These are phyloP conservation scores for Trametes elegans DNA, from an alignment of 768 basidiomycete genomes.

Conservation along the genomic window DNA sequence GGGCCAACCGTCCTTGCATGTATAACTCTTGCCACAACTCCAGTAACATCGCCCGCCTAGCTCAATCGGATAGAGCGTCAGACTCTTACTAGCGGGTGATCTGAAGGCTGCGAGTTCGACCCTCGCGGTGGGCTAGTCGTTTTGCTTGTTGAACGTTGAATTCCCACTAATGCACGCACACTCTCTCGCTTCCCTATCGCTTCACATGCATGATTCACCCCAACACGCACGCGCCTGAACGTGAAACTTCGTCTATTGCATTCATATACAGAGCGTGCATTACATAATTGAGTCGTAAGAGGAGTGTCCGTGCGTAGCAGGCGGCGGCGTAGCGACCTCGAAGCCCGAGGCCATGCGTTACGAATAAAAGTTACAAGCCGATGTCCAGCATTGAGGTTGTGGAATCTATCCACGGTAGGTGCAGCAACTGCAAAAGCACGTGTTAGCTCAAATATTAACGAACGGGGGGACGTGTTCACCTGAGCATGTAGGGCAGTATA, in stretches of 20 bases:
- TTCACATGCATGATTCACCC: background rate
- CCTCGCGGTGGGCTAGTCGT: conserved; percentile 57
- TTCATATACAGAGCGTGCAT: conserved; percentile 13
- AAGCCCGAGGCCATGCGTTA: background rate
- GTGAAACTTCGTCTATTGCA: conserved; percentile 2
- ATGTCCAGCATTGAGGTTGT: background rate
- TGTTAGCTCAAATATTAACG: background rate
- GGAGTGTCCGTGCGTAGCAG: conserved; percentile 8
- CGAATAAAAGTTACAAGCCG: conserved; percentile 2
- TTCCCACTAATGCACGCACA: too few species aligned
- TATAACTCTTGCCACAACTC: conserved; percentile 44
- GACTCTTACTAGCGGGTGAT: conserved; percentile 48
- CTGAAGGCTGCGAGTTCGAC: conserved; percentile 61
- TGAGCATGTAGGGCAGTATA: conserved; percentile 73
- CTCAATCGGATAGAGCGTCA: conserved; percentile 68
- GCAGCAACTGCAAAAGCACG: conserved; percentile 59
- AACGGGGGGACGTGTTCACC: conserved; percentile 44
- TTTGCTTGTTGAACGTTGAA: too few species aligned
- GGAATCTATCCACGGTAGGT: conserved; percentile 65
- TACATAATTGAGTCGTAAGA: conserved; percentile 10
- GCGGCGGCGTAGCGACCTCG: background rate
- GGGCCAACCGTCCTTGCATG: too few species aligned
- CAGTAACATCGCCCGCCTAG: conserved; percentile 67
- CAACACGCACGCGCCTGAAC: background rate
- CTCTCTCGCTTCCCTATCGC: background rate